A percentile compares a stretch with the other conserved stretches of the same genome.
These are phyloP conservation scores for Pseudognaphalium luteoalbum DNA, from an alignment of 129 eudicot genomes.

Conservation along the genomic window DNA sequence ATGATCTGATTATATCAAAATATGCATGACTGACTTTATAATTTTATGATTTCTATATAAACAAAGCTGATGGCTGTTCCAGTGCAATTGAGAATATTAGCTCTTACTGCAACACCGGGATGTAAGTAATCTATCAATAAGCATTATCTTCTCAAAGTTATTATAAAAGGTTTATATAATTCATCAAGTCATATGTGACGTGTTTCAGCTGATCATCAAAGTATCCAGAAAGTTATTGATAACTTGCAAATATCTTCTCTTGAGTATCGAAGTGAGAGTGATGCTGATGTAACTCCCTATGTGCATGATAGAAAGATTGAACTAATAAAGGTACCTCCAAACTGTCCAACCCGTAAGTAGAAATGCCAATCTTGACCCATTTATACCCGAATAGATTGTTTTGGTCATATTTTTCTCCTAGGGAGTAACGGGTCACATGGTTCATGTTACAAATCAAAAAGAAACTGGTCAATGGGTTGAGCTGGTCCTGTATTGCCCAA, in stretches of 20 bases:
- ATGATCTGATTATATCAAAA: not conserved
- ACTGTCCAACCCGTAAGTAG: not conserved
- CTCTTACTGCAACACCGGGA: conserved; percentile 95
- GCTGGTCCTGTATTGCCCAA: not conserved
- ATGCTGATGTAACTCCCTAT: conserved; percentile 73
- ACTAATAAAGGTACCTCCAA: conserved; percentile 57
- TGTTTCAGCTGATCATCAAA: conserved; percentile 55
- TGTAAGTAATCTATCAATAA: conserved; percentile 49
- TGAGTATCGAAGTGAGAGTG: conserved; percentile 80
- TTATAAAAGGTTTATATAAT: conserved; percentile 3
- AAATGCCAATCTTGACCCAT: not conserved
- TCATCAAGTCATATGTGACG: conserved; percentile 17
- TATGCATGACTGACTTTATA: not conserved
- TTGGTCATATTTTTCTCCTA: not conserved
- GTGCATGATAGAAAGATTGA: conserved; percentile 71
- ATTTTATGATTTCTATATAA: not conserved
- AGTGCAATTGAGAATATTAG: conserved; percentile 78
- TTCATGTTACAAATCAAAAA: not conserved
- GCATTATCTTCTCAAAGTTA: conserved; percentile 15
- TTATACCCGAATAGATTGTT: not conserved
- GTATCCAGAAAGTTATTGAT: conserved; percentile 70
- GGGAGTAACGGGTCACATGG: not conserved
- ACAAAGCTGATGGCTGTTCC: conserved; percentile 73
- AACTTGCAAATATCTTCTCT: conserved; percentile 83
- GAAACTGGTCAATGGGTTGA: not conserved